A percentile compares a stretch with the other conserved stretches of the same genome.
These are phyloP conservation scores for Stachybotrys elegans DNA, from an alignment of 2,329 filamentous ascomycete species.

Conservation along the genomic window DNA sequence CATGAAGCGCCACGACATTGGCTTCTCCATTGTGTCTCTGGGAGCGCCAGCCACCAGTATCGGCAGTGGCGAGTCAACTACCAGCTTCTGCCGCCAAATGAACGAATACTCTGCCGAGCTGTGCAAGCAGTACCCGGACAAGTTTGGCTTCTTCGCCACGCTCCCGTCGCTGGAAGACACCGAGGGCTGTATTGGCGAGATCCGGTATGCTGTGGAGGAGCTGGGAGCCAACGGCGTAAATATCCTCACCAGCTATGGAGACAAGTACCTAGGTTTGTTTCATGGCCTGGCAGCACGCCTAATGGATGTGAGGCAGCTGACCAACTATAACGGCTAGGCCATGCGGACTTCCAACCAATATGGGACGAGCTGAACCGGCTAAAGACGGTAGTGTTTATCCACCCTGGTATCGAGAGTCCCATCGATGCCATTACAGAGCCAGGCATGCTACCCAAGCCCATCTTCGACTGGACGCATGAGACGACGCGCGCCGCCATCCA, in stretches of 20 bases:
- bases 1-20: background rate
- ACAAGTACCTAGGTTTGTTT: background rate
- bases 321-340: background rate
- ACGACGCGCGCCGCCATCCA: background rate
- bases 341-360: background rate
- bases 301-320: too few species aligned
- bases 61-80: background rate
- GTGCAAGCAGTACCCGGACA: background rate
- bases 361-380: background rate
- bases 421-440: background rate
- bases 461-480: background rate
- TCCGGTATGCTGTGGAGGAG: background rate
- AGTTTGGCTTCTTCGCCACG: background rate
- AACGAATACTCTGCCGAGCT: background rate
- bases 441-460: background rate
- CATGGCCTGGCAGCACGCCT: too few species aligned
- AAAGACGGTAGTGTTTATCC: background rate
- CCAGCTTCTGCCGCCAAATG: background rate
- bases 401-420: background rate
- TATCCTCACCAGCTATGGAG: background rate
- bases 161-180: background rate
- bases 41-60: background rate
- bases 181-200: background rate
- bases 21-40: background rate
- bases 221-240: background rate